phyloP scores from a whole-genome alignment of 176 grass and related monocot genomes.

The Ananas comosus region DNA sequence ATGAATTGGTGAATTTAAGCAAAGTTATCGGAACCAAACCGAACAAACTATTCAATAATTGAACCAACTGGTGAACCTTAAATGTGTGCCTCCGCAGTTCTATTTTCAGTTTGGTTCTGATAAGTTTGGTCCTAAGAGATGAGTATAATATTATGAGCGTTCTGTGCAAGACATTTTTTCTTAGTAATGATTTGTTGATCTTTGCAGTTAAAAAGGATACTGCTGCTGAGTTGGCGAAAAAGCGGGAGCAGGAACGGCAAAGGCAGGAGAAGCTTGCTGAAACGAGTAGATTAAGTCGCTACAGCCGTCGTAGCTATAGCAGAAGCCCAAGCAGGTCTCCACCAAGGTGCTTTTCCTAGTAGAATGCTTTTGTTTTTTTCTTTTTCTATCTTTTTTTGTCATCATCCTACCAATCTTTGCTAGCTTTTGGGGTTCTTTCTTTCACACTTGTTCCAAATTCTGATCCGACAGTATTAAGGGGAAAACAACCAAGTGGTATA shows the following conservation, averaged over 20 bases:
- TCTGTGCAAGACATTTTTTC: background rate
- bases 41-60: too few species aligned
- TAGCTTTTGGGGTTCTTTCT: background rate
- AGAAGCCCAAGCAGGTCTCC: constrained; percentile 67
- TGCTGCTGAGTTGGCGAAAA: constrained; percentile 83
- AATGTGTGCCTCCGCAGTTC: too few species aligned
- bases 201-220: constrained; percentile 83
- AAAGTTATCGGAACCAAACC: too few species aligned
- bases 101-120: too few species aligned
- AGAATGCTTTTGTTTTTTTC: background rate
- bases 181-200: constrained; percentile 11
- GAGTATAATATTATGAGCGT: background rate
- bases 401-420: background rate
- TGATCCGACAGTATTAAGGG: background rate
- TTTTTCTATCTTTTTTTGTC: constrained; percentile 1
- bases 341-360: constrained; percentile 52
- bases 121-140: too few species aligned
- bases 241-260: constrained; percentile 74
- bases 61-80: too few species aligned
- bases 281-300: constrained; percentile 45
- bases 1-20: too few species aligned
- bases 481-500: background rate
- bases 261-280: constrained; percentile 84
- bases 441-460: background rate
- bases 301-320: constrained; percentile 53